These are phyloP conservation scores for Hordeum vulgare DNA, from an alignment of 176 grass and related monocot species.

Conservation along the genomic window DNA sequence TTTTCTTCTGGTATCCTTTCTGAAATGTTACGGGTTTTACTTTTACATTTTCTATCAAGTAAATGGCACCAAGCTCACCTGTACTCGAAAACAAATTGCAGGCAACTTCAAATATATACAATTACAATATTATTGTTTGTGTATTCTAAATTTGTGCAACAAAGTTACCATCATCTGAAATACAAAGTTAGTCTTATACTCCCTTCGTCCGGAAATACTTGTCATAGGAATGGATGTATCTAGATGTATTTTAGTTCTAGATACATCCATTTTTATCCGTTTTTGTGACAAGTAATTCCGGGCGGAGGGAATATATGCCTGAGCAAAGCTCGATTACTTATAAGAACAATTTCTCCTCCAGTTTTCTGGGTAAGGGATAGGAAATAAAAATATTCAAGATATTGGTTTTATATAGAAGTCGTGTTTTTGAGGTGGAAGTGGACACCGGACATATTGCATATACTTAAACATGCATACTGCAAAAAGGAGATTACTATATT, in stretches of 20 bases:
- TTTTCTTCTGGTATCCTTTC: not conserved
- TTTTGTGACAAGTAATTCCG: too few relatives aligned
- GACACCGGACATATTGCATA: not conserved
- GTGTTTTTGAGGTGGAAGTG: not conserved
- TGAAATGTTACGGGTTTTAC: not conserved
- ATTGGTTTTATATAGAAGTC: not conserved
- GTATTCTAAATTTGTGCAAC: not conserved
- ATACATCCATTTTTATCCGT: too few relatives aligned
- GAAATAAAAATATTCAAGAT: not conserved
- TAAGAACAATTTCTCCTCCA: not conserved
- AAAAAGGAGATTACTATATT: not conserved
- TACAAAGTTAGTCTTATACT: not conserved
- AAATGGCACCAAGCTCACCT: conserved; percentile 3
- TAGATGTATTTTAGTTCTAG: too few relatives aligned
- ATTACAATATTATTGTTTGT: not conserved
- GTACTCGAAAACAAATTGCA: not conserved
- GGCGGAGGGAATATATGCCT: too few relatives aligned
- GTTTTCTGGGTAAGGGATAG: not conserved
- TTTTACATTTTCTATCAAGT: conserved; percentile 7
- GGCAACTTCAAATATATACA: not conserved
- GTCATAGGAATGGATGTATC: too few relatives aligned
- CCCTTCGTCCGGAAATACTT: too few relatives aligned
- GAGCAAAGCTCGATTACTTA: not conserved
- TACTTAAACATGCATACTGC: not conserved
- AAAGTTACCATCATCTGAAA: not conserved